Evolutionary conservation across 805 yeast species (phyloP).

Genomic region (Candida xyloterini): DNA sequence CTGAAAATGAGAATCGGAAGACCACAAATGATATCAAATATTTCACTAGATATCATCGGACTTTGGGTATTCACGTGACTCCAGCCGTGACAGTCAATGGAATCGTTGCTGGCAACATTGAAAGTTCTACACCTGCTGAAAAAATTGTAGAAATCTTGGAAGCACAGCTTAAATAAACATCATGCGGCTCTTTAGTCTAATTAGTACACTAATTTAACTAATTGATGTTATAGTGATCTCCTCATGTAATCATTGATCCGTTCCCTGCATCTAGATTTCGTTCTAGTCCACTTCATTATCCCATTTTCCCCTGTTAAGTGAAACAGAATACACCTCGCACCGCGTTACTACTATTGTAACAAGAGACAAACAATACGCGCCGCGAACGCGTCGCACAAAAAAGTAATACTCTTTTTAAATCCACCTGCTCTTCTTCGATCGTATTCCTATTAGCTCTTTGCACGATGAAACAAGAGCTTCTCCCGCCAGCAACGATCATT

Average conservation of each 20-base stretch:
- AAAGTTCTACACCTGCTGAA: conserved; percentile 56
- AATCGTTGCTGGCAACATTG: conserved; percentile 51
- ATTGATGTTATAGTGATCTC: too few relatives aligned
- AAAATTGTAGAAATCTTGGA: conserved; percentile 42
- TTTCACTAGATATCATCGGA: conserved; percentile 69
- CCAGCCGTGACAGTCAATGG: conserved; percentile 79
- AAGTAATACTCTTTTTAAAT: conserved; percentile 9
- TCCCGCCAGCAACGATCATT: conserved; percentile 26
- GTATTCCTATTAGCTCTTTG: conserved; percentile 4
- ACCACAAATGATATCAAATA: conserved; percentile 65
- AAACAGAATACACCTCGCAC: conserved; percentile 16
- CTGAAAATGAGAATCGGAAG: conserved; percentile 31
- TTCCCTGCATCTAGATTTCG: too few relatives aligned
- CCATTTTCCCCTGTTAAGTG: conserved; percentile 5
- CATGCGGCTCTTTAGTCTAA: neutral
- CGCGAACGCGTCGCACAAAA: conserved; percentile 13
- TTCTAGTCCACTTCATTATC: too few relatives aligned
- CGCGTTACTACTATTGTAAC: conserved; percentile 10
- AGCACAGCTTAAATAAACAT: conserved; percentile 4
- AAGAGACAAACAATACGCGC: conserved; percentile 7
- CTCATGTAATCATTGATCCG: too few relatives aligned
- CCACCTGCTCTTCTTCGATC: conserved; percentile 9
- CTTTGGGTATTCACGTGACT: conserved; percentile 78
- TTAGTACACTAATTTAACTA: too few relatives aligned
- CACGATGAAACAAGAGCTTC: conserved; percentile 17